phyloP scores from a whole-genome alignment of 1,284 basidiomycete genomes.

The Heterobasidion occidentale region DNA sequence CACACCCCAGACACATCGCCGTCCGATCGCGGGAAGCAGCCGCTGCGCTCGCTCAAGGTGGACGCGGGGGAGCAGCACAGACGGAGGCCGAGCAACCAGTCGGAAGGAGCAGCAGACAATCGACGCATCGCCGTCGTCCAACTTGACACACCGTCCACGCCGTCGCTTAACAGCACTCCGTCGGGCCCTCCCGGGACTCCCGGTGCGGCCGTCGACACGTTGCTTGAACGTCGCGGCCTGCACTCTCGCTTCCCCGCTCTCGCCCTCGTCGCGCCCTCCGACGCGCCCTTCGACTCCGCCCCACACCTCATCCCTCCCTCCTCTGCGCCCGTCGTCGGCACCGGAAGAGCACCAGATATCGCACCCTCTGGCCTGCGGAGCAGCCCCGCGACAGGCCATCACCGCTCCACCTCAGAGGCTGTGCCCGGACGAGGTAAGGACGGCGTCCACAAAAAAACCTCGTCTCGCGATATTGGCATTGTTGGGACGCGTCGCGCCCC shows the following conservation, averaged over 20 bases:
- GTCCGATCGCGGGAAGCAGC: neutral
- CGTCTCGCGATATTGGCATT: slow-evolving; percentile 48
- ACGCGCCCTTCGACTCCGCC: slow-evolving; percentile 42
- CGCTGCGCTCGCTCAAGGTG: neutral
- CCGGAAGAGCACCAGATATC: neutral
- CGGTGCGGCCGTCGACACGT: slow-evolving; percentile 1
- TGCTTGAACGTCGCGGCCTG: slow-evolving; percentile 10
- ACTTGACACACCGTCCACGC: slow-evolving; percentile 27
- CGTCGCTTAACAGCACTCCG: slow-evolving; percentile 1
- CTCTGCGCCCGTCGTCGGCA: neutral
- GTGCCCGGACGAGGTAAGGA: slow-evolving; percentile 14
- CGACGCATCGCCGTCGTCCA: slow-evolving; percentile 61
- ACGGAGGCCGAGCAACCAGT: slow-evolving; percentile 39
- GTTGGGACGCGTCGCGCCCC: slow-evolving; percentile 32
- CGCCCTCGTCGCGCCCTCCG: slow-evolving; percentile 61
- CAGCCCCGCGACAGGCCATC: slow-evolving; percentile 18
- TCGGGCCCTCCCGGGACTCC: neutral
- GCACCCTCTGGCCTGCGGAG: neutral
- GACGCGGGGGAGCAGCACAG: slow-evolving; percentile 15
- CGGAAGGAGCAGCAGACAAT: slow-evolving; percentile 53
- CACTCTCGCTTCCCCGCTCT: slow-evolving; percentile 42
- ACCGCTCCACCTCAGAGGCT: slow-evolving; percentile 41
- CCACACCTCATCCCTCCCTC: slow-evolving; percentile 33
- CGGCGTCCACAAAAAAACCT: slow-evolving; percentile 27
- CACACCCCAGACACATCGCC: neutral